Evolutionary conservation across 1,284 basidiomycete species (phyloP), one percentile per base, ranked within the genome.

Genomic region (Gomphus sp.): DNA sequence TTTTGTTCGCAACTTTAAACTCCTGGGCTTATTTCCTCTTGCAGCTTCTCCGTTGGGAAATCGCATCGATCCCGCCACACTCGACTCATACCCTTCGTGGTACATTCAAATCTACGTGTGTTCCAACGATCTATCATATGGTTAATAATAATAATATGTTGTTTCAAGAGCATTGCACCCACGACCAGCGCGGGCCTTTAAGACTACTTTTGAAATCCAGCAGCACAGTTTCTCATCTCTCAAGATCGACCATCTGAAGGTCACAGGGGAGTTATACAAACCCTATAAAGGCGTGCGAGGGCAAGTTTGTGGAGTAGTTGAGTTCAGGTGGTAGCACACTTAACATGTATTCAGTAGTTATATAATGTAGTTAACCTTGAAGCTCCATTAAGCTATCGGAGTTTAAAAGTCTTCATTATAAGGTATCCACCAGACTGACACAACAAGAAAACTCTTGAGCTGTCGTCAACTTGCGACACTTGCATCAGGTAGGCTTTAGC

Each of bases 231-330:
- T 88, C 68, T 93, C 91, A 1, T 80, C 85, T 8, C 74, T 97
- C 56, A 89, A 89, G 63, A 86, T 97, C 2, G 89, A 93, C 62
- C 86, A 92, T 64, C 79, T 98, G 59, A 91, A 87, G 68, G 74
- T 97, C n/a, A 81, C 80, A 0, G 84, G 87, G 2, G 89, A 90
- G 69, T 73, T 84, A 14, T 94, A 91, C 75, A 96, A 93, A 71
- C 74, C 75, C 4, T 79, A 73, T 64, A 78, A 82, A 68, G 89
- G 89, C 22, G 85, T 91, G 59, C 73, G 89, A 64, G 81, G 84
- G 43, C 74, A 74, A 52, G 77, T 81, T 12, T 67, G 71, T 44
- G 87, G 84, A n/a, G 76, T 80, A 51, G 71, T 89, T 12, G 87
- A 89, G 67, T 89, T 86, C 84, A 78, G 87, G 63, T 88, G 85